Evolutionary conservation across 108 stramenopile species (phyloP), one percentile per base, ranked within the genome.

Genomic region (Epipyxis sp.): DNA sequence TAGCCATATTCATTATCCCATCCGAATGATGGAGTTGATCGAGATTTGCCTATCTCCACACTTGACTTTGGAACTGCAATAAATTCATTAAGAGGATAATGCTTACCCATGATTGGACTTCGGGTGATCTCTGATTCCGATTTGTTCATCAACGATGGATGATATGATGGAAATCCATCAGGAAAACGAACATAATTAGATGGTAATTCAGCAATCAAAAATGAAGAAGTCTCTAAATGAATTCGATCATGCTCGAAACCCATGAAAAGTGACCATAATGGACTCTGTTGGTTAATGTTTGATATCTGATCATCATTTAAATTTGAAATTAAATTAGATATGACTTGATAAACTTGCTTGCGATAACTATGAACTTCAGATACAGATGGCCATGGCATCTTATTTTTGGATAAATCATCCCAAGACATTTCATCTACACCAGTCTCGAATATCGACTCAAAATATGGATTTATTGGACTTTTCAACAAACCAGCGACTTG

Each of bases 1-100:
- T 86, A 82, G 13, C 96, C 96, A 79, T 95, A 97, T 76, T 95
- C 96, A 80, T 94, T 97, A 83, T 97, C 96, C 94, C 94, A 97
- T 46, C 94, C 94, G 79, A 87, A 97, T 1, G 91, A 90, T 3
- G 94, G 93, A 81, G 93, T 93, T 45, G 90, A 86, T 1, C 85
- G 67, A 1, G 92, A 92, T 77, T 96, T 96, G 6, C 95, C 95
- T 45, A 96, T 84, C 68, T 81, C 78, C n/a, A 94, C 86, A 16
- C 68, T 80, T 39, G 41, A 32, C 6, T 16, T 32, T 3, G 61
- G 61, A 65, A 65, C 61, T 13, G 27, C 3, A 65, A 65, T 37
- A 16, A 65, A 32, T 25, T 65, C 61, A 65, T 65, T 65, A 10
- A 25, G 6, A 6, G 61, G 61, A 37, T 65, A 65, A 25, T 65